Percentiles rank a stretch among this genome's conserved stretches.
Evolutionary conservation across 257 asterid species (phyloP).

Genomic region (Ballota nigra): DNA sequence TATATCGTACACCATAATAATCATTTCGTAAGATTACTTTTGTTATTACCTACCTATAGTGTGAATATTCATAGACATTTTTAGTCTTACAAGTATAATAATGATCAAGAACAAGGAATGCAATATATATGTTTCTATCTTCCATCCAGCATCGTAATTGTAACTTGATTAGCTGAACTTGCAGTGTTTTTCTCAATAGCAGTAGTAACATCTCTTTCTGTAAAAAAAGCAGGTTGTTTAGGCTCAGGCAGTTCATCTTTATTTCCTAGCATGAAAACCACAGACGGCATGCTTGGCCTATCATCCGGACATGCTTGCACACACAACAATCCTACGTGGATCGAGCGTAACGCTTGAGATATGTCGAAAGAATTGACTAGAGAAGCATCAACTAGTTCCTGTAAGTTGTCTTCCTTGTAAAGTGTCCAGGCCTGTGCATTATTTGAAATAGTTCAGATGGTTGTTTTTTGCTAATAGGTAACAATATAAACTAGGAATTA

Average conservation of each 20-base stretch:
- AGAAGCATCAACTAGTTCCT: neutral
- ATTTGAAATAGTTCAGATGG: neutral
- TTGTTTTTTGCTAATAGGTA: neutral
- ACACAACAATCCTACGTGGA: neutral
- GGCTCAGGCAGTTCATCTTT: neutral
- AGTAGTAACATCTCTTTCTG: neutral
- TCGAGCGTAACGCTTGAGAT: neutral
- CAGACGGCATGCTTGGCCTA: neutral
- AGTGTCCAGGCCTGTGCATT: neutral
- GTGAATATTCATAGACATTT: no score
- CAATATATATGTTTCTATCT: neutral
- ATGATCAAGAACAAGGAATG: no score
- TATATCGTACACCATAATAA: no score
- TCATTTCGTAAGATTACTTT: no score
- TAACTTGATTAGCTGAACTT: neutral
- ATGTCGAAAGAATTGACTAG: neutral
- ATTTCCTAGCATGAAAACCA: neutral
- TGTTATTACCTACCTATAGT: no score
- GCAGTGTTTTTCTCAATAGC: neutral
- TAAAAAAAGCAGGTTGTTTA: neutral
- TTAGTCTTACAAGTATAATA: no score
- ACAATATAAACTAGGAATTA: neutral
- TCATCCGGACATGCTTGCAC: neutral
- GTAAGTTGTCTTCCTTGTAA: neutral
- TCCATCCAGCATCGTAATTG: neutral